These are phyloP conservation scores for Drosera capensis DNA, from an alignment of 148 eudicot species.

Conservation along the genomic window DNA sequence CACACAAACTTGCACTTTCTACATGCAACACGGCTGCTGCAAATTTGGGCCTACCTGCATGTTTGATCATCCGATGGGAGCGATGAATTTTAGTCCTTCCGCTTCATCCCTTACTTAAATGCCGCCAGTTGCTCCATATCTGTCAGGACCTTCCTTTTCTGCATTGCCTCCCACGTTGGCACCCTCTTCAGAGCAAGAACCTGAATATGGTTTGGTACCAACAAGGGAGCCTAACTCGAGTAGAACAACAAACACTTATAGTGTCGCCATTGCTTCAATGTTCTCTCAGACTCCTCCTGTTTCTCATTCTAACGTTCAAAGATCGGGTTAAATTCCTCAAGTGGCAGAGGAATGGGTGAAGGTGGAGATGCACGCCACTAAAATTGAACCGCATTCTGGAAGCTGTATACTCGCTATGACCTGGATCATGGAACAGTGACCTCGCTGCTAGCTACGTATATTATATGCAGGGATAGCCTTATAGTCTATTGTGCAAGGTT, in stretches of 20 bases:
- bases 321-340: slow-evolving; percentile 18
- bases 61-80: slow-evolving; percentile 67
- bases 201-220: slow-evolving; percentile 21
- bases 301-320: slow-evolving; percentile 21
- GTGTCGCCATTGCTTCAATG: slow-evolving; percentile 25
- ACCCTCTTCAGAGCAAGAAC: slow-evolving; percentile 25
- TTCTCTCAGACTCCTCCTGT: slow-evolving; percentile 19
- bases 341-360: slow-evolving; percentile 5
- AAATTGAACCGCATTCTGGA: too few species aligned
- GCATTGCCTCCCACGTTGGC: slow-evolving; percentile 23
- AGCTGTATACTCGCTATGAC: too few species aligned
- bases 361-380: too few species aligned
- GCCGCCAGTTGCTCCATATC: slow-evolving; percentile 43
- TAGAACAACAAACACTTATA: slow-evolving; percentile 9
- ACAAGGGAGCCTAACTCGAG: slow-evolving; percentile 19
- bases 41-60: slow-evolving; percentile 81
- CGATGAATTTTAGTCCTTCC: slow-evolving; percentile 52
- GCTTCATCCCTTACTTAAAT: slow-evolving; percentile 51
- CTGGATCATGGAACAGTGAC: too few species aligned
- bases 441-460: too few species aligned
- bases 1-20: slow-evolving; percentile 60
- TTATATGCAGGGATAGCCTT: too few species aligned
- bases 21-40: slow-evolving; percentile 63
- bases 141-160: slow-evolving; percentile 7
- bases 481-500: too few species aligned